Evolutionary conservation across 257 asterid genomes (phyloP), one percentile per base, ranked within the genome.

Genomic region (Cinchona pubescens): DNA sequence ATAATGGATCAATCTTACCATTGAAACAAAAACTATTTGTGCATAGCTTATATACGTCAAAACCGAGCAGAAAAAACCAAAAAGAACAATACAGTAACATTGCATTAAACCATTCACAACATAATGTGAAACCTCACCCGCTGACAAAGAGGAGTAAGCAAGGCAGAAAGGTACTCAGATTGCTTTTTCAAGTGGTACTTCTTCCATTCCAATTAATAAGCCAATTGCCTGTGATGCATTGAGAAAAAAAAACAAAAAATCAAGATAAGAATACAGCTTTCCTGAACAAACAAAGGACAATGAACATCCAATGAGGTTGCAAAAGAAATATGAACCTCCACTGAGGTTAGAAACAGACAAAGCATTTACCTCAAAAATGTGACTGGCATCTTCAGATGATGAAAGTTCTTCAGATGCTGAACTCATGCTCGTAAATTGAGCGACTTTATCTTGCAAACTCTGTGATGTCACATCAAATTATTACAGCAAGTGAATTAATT

Each of bases 201-300:
- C 96, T 86, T 95, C 99, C 98, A 91, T 95, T 80, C 99, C 98
- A 76, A 95, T 91, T 66, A 95, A 84, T 85, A 88, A 88, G 69
- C 99, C 99, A 81, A 92, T 92, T 61, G 99, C 98, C 99, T 92
- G 79, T 40, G 78, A 35, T 60, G 27, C 27, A 45, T 68, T 60
- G 14, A n/a, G 38, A 46, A 15, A 56, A 40, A 12, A 75, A 75
- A n/a, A n/a, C n/a, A 56, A 40, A 12, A 18, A 75, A 79, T 64
- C 48, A 75, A 61, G 69, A 34, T 19, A 40, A 56, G 8, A 70
- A 45, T 53, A 63, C 73, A 15, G 67, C 66, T 68, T 29, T n/a
- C 37, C 2, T 15, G 1, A 40, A 29, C 19, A 69, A 43, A 46
- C 66, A 70, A 55, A 34, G 59, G 48, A 77, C 71, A 42, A 59